phyloP scores from a whole-genome alignment of 371 early-diverging fungal genomes.

The Mucor indicus region DNA sequence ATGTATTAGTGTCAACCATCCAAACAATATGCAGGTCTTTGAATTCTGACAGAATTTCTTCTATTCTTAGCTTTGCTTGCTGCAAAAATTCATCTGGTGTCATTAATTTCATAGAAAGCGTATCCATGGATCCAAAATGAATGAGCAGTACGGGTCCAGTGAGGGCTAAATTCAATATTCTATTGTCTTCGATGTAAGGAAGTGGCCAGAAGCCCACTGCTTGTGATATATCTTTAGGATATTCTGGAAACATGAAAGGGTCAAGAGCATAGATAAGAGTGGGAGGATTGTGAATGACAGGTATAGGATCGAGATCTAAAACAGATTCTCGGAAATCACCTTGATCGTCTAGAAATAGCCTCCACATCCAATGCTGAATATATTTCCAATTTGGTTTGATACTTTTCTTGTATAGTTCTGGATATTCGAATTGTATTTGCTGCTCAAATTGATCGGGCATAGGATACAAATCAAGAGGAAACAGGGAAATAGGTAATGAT shows the following conservation, averaged over 20 bases:
- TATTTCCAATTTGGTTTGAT: background rate
- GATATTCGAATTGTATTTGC: background rate
- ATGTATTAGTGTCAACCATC: background rate
- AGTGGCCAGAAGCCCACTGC: slow-evolving; percentile 2
- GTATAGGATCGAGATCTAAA: background rate
- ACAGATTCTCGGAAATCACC: slow-evolving; percentile 1
- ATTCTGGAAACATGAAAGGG: background rate
- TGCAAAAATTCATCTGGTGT: background rate
- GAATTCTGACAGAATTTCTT: background rate
- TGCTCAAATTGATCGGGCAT: background rate
- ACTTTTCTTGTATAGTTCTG: background rate
- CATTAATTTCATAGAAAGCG: background rate
- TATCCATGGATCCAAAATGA: slow-evolving; percentile 7
- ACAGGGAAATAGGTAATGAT: background rate
- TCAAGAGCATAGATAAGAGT: slow-evolving; percentile 1
- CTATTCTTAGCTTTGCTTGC: background rate
- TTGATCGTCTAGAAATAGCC: slow-evolving; percentile 4
- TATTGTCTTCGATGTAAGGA: background rate
- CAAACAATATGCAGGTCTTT: background rate
- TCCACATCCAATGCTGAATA: slow-evolving; percentile 6
- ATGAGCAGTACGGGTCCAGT: background rate
- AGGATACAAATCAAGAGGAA: background rate
- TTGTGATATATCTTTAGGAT: background rate
- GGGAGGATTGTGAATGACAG: background rate
- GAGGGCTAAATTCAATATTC: background rate